Percentiles rank a stretch among this genome's conserved stretches.
Conservation (phyloP, 2,329 filamentous ascomycete species). For the Colletotrichum lindemuthianum region DNA sequence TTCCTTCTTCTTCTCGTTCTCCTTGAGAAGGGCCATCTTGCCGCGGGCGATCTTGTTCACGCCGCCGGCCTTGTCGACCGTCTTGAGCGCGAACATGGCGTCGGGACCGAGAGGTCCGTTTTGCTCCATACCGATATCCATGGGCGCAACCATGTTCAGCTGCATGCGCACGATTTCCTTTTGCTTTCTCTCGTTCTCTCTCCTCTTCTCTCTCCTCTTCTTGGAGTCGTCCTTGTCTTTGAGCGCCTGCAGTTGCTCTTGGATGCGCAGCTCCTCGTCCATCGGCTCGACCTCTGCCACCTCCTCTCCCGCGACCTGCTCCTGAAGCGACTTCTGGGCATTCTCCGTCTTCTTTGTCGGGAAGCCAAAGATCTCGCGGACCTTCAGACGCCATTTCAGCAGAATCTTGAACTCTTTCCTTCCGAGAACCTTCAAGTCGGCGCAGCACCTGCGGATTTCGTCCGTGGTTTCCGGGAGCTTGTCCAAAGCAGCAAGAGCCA, state of each 20-base stretch:
- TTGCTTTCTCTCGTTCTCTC: constrained; percentile 92
- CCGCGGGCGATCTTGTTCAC: constrained; percentile 77
- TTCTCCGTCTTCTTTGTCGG: constrained; percentile 73
- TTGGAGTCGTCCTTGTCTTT: constrained; percentile 80
- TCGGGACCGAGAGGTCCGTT: constrained; percentile 80
- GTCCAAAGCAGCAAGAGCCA: constrained; percentile 86
- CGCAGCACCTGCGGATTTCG: constrained; percentile 82
- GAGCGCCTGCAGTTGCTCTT: constrained; percentile 85
- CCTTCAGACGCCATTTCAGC: constrained; percentile 87
- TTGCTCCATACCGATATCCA: constrained; percentile 95
- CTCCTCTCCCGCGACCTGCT: constrained; percentile 67
- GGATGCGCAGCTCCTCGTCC: constrained; percentile 93
- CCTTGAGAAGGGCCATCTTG: constrained; percentile 77
- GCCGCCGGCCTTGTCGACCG: constrained; percentile 79
- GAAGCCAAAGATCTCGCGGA: constrained; percentile 91
- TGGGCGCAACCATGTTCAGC: constrained; percentile 94
- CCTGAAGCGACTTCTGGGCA: constrained; percentile 41
- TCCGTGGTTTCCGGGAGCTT: constrained; percentile 87
- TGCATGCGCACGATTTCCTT: constrained; percentile 97
- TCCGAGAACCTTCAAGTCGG: constrained; percentile 88
- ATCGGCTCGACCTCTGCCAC: constrained; percentile 86
- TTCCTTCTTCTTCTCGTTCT: constrained; percentile 66
- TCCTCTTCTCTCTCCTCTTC: constrained; percentile 85
- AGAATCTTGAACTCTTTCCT: constrained; percentile 94
- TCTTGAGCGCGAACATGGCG: constrained; percentile 86